phyloP scores from a whole-genome alignment of 768 basidiomycete species.

The Saitozyma sp. region DNA sequence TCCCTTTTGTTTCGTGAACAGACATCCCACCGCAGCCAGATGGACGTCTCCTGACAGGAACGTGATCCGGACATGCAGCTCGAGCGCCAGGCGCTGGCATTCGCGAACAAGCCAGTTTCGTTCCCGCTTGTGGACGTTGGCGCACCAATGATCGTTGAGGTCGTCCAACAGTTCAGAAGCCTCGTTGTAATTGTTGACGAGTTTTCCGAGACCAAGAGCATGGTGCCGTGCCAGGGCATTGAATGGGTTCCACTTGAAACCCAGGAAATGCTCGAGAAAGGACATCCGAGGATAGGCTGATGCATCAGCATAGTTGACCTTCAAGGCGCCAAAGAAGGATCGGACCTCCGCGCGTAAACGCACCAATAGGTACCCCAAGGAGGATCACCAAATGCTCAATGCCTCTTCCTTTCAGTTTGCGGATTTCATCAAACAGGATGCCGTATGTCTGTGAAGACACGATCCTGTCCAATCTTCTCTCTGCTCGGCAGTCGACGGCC shows the following conservation, averaged over 20 bases:
- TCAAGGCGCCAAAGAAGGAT: constrained; percentile 11
- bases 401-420: constrained; percentile 54
- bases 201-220: constrained; percentile 67
- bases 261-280: constrained; percentile 71
- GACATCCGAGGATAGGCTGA: constrained; percentile 75
- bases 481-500: constrained; percentile 64
- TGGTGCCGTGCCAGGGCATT: constrained; percentile 70
- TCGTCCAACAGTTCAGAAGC: constrained; percentile 88
- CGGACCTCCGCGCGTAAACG: constrained; percentile 14
- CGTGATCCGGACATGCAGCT: constrained; percentile 68
- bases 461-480: constrained; percentile 77
- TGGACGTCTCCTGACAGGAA: constrained; percentile 94
- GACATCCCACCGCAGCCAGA: constrained; percentile 70
- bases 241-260: constrained; percentile 81
- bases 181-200: constrained; percentile 55
- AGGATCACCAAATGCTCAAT: constrained; percentile 84
- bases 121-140: constrained; percentile 70
- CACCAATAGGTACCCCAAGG: constrained; percentile 60
- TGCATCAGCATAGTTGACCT: not conserved
- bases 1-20: constrained; percentile 25
- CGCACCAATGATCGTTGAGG: constrained; percentile 90
- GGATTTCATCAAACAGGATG: constrained; percentile 67
- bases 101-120: constrained; percentile 83
- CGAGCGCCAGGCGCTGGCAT: constrained; percentile 69
- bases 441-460: constrained; percentile 73